Evolutionary conservation across 139 green algal species (phyloP), one percentile per base, ranked within the genome.

Genomic region (Ulvella scutata): DNA sequence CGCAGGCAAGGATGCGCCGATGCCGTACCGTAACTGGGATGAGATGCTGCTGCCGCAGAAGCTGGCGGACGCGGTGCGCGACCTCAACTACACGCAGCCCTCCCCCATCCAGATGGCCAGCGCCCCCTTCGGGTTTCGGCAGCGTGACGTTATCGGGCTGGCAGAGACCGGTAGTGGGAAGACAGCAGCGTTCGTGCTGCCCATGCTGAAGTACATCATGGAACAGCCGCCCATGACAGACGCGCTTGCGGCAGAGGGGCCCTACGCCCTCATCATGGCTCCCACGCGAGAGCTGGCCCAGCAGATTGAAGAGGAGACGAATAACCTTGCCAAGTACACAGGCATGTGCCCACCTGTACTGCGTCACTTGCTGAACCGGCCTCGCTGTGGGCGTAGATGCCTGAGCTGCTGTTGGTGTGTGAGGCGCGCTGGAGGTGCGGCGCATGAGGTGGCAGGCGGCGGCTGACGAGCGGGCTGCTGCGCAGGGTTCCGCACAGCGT

Each of bases 71-170:
- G 90, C 87, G 2, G 82, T 96, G 3, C 82, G 89, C 13, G 79
- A 80, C 31, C 86, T 90, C 0, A 88, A 89, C 13, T 98, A 97
- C 85, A 87, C 84, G 78, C 95, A 97, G 83, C 95, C 95, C 3
- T 96, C 87, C 0, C 93, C 95, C 76, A 98, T 99, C 80, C 94
- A 99, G 86, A 96, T 95, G 89, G 95, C 95, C 0, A 88, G 93
- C 72, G 97, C 98, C 67, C 95, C 94, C 0, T 81, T 98, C 31
- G 94, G 94, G 37, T 77, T 99, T 37, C 77, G 88, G 77, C 84
- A 93, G 75, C 83, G 92, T 0, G 95, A 98, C 79, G 90, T 99
- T 74, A 98, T 98, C 62, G 95, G 95, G 40, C 84, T 98, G 3
- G 90, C 90, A 2, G 90, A 98, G 81, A 98, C 92, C 3, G 94